These are phyloP conservation scores for Rhizopogon sp. DNA, from an alignment of 768 basidiomycete genomes.

Conservation along the genomic window DNA sequence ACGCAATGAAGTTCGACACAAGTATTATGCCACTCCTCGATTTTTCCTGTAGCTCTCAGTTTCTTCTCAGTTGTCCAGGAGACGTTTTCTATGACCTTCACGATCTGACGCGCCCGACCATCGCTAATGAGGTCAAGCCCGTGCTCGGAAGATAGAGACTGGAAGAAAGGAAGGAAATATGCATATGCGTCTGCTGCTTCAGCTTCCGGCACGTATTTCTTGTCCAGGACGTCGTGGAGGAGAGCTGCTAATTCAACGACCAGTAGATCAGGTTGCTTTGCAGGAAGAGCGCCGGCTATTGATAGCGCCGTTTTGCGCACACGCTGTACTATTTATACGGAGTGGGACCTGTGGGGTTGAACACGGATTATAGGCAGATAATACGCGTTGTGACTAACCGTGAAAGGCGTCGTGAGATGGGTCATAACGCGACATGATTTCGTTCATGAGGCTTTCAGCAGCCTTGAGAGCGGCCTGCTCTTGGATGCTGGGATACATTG, in stretches of 20 bases:
- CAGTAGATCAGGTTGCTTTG: slow-evolving; percentile 58
- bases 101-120: slow-evolving; percentile 51
- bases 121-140: slow-evolving; percentile 55
- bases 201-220: slow-evolving; percentile 67
- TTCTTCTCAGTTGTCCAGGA: slow-evolving; percentile 84
- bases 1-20: slow-evolving; percentile 80
- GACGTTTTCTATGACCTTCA: slow-evolving; percentile 68
- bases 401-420: slow-evolving; percentile 79
- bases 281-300: slow-evolving; percentile 48
- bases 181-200: slow-evolving; percentile 56
- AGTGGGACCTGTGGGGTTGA: not conserved
- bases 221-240: slow-evolving; percentile 84
- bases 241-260: slow-evolving; percentile 83
- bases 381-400: slow-evolving; percentile 40
- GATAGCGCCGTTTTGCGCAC: slow-evolving; percentile 74
- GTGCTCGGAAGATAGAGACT: slow-evolving; percentile 34
- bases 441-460: slow-evolving; percentile 65
- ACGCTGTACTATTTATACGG: slow-evolving; percentile 59
- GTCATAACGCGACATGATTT: slow-evolving; percentile 74
- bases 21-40: slow-evolving; percentile 62
- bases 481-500: slow-evolving; percentile 47
- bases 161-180: slow-evolving; percentile 67
- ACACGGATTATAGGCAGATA: not conserved
- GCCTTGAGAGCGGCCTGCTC: slow-evolving; percentile 50
- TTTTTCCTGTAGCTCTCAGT: slow-evolving; percentile 46